These are phyloP conservation scores for Warburgia ugandensis DNA, from an alignment of 164 flowering plant species.

Conservation along the genomic window DNA sequence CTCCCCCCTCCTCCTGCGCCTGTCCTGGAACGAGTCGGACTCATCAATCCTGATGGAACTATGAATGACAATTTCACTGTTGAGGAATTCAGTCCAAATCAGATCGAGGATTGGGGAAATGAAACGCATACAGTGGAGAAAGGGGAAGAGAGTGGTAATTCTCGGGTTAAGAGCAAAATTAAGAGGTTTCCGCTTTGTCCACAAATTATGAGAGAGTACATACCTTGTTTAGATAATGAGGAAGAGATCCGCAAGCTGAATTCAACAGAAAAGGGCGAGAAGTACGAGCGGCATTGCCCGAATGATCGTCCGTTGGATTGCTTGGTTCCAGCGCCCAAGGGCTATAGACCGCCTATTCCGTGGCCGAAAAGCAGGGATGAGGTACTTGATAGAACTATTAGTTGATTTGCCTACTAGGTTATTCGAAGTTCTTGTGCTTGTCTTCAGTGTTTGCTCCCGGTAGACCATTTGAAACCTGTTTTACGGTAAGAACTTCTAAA, in stretches of 20 bases:
- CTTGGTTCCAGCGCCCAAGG: conserved; percentile 75
- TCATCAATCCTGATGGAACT: conserved; percentile 73
- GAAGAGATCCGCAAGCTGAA: conserved; percentile 45
- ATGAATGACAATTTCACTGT: conserved; percentile 80
- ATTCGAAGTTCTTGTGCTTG: too few species aligned
- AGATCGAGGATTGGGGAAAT: conserved; percentile 48
- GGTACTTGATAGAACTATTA: too few species aligned
- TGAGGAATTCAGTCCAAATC: conserved; percentile 65
- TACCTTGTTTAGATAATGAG: conserved; percentile 70
- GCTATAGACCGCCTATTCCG: conserved; percentile 57
- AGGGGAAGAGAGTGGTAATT: conserved; percentile 3
- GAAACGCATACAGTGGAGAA: conserved; percentile 22
- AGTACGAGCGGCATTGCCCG: conserved; percentile 82
- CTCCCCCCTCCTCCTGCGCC: conserved; percentile 34
- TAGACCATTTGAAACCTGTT: too few species aligned
- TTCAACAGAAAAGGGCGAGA: conserved; percentile 61
- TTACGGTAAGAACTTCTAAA: too few species aligned
- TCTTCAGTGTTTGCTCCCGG: too few species aligned
- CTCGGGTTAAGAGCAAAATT: conserved; percentile 26
- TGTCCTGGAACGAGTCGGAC: conserved; percentile 49
- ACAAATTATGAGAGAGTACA: conserved; percentile 56
- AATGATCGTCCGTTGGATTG: conserved; percentile 50
- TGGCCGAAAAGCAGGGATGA: conserved; percentile 94
- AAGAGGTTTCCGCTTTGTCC: conserved; percentile 48
- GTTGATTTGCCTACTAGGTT: too few species aligned